Evolutionary conservation across 2,329 filamentous ascomycete species (phyloP).

Genomic region (Lecanicillium sp.): DNA sequence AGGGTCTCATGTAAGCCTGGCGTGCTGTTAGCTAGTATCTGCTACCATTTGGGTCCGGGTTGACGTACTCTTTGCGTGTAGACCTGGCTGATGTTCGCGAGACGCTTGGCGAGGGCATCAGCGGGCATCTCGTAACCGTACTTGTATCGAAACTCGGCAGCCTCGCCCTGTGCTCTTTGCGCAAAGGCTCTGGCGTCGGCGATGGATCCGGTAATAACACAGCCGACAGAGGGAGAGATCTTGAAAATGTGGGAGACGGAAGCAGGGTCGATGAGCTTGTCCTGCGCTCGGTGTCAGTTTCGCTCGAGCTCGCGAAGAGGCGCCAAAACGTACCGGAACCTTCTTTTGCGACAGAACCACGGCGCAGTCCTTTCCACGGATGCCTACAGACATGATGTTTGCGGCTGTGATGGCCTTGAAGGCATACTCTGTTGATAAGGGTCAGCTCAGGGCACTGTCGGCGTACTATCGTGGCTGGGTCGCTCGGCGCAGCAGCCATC

Average conservation of each 20-base stretch:
- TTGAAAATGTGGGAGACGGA: slow-evolving; percentile 98
- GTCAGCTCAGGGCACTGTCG: slow-evolving; percentile 9
- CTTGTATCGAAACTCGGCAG: slow-evolving; percentile 97
- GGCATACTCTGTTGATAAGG: slow-evolving; percentile 79
- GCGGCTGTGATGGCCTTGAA: slow-evolving; percentile 99
- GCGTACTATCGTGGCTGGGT: slow-evolving; percentile 13
- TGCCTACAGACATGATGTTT: slow-evolving; percentile 96
- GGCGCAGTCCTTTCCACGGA: slow-evolving; percentile 93
- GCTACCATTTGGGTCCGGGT: not conserved
- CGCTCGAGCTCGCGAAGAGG: not conserved
- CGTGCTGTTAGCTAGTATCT: not conserved
- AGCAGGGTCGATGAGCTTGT: slow-evolving; percentile 96
- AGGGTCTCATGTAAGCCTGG: slow-evolving; percentile 91
- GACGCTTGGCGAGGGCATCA: slow-evolving; percentile 89
- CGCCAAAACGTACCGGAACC: slow-evolving; percentile 69
- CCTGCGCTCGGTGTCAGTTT: slow-evolving; percentile 47
- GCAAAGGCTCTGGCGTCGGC: slow-evolving; percentile 93
- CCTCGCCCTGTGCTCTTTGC: slow-evolving; percentile 87
- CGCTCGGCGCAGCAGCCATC: slow-evolving; percentile 8
- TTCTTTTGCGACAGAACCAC: slow-evolving; percentile 99
- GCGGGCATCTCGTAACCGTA: slow-evolving; percentile 99
- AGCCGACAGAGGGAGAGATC: slow-evolving; percentile 91
- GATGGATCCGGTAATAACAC: slow-evolving; percentile 98
- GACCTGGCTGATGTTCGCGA: slow-evolving; percentile 98
- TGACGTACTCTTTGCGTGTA: slow-evolving; percentile 84